Evolutionary conservation across 805 yeast genomes (phyloP), one percentile per base, ranked within the genome.

Genomic region (Suhomyces xylopsoci): DNA sequence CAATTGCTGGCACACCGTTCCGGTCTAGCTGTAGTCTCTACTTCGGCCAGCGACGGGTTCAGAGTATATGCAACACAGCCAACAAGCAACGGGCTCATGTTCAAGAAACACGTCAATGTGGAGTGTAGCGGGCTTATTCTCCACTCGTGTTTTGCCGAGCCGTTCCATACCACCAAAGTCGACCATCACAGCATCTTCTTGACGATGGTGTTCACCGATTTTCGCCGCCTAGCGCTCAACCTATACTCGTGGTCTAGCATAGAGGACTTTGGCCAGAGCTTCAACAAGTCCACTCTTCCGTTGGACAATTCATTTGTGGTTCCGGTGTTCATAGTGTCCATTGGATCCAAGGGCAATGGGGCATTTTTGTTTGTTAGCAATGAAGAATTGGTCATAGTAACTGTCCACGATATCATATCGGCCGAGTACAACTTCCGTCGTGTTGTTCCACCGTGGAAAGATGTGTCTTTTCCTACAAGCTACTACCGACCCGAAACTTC

Each of bases 371-470:
- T 77, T 52, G 71, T 79, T 6, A 61, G 64, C 49, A 67, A 69
- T 17, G 57, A 65, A 2, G 65, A 63, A 26, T 49, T 81, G 3
- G 59, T 68, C 4, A 52, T 77, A 0, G 65, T 79, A 2, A 68
- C 75, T 4, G 61, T 76, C 3, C 79, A 78, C 53, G 76, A 79
- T 47, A 74, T 81, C 2, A 61, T 78, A 19, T 77, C 83, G 4
- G 84, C 81, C 0, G 77, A 77, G 47, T 70, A 72, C 49, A 61
- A 69, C 25, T 77, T 79, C 51, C 51, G 56, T 1, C 50, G 48
- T 25, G 50, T 55, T 52, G 53, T 53, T 34, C 10, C 64, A 44
- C 50, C 64, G 43, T 55, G 57, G 55, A 55, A 57, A 41, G 45
- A 58, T 55, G 62, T 72, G 3, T 28, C 68, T 2, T 79, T 78